A percentile compares a stretch with the other conserved stretches of the same genome.
Conservation (phyloP, 768 basidiomycete genomes). For the Pleurotus cornucopiae region DNA sequence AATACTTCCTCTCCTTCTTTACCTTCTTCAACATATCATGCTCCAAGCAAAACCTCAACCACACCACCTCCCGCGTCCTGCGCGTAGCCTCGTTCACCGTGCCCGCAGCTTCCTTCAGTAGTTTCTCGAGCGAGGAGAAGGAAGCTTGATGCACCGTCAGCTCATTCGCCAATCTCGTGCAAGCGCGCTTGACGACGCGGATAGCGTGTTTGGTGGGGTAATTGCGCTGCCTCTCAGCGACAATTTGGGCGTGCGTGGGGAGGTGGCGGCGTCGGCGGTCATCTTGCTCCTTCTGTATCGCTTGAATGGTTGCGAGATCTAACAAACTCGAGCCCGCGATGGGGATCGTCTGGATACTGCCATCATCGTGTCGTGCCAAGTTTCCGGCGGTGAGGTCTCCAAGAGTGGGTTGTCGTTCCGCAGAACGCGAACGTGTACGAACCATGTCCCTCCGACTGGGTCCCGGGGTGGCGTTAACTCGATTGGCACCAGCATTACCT, state of each 20-base stretch:
- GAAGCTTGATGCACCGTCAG: slow-evolving; percentile 11
- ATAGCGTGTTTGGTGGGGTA: slow-evolving; percentile 15
- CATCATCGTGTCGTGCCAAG: neutral
- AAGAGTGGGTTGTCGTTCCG: neutral
- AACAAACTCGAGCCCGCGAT: too few species aligned
- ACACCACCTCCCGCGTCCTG: slow-evolving; percentile 13
- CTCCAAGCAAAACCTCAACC: slow-evolving; percentile 15
- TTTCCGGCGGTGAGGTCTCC: neutral
- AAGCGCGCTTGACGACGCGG: slow-evolving; percentile 14
- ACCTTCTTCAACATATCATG: slow-evolving; percentile 13
- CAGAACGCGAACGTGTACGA: too few species aligned
- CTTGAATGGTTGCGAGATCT: neutral
- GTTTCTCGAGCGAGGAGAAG: slow-evolving; percentile 13
- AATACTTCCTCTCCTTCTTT: slow-evolving; percentile 20
- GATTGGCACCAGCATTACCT: too few species aligned
- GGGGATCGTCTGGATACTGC: too few species aligned
- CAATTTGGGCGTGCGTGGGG: neutral
- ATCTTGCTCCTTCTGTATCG: neutral
- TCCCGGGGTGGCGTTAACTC: too few species aligned
- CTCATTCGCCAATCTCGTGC: slow-evolving; percentile 13
- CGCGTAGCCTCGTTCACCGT: slow-evolving; percentile 5
- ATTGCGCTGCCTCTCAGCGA: too few species aligned
- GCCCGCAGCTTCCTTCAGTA: slow-evolving; percentile 11
- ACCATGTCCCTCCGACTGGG: too few species aligned
- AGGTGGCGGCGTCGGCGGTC: neutral